Conservation (phyloP, 768 basidiomycete genomes). For the Kwoniella newhampshirensis region DNA sequence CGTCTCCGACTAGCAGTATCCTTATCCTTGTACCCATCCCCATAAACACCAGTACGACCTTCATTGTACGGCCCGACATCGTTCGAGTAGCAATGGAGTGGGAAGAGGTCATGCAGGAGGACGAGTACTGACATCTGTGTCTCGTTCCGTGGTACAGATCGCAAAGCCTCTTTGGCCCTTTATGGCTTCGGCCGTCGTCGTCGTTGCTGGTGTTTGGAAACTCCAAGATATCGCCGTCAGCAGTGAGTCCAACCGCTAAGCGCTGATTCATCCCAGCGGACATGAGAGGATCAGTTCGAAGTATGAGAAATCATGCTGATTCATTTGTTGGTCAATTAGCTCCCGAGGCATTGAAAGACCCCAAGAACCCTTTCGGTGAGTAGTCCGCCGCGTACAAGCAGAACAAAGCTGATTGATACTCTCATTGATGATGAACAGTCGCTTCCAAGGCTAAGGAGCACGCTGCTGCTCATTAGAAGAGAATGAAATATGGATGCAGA, state of each 20-base stretch:
- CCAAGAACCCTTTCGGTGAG: slow-evolving; percentile 51
- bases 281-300: too few species aligned
- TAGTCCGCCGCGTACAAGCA: not conserved
- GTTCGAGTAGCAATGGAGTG: too few species aligned
- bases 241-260: too few species aligned
- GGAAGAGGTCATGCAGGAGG: not conserved
- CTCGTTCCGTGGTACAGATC: slow-evolving; percentile 28
- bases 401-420: slow-evolving; percentile 3
- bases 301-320: too few species aligned
- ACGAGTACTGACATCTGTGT: slow-evolving; percentile 3
- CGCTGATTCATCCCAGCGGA: not conserved
- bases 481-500: too few species aligned
- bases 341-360: slow-evolving; percentile 44
- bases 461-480: slow-evolving; percentile 23
- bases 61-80: too few species aligned
- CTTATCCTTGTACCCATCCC: too few species aligned
- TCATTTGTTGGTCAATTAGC: slow-evolving; percentile 17
- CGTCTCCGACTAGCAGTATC: slow-evolving; percentile 5
- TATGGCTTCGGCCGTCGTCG: slow-evolving; percentile 42
- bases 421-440: not conserved
- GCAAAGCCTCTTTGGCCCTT: slow-evolving; percentile 51
- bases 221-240: slow-evolving; percentile 43
- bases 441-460: slow-evolving; percentile 23
- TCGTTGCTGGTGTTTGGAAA: slow-evolving; percentile 44
- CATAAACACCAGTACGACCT: too few species aligned